Percentiles rank a stretch among this genome's conserved stretches.
Conservation (phyloP, 1,284 basidiomycete genomes). For the Neonothopanus nambi region DNA sequence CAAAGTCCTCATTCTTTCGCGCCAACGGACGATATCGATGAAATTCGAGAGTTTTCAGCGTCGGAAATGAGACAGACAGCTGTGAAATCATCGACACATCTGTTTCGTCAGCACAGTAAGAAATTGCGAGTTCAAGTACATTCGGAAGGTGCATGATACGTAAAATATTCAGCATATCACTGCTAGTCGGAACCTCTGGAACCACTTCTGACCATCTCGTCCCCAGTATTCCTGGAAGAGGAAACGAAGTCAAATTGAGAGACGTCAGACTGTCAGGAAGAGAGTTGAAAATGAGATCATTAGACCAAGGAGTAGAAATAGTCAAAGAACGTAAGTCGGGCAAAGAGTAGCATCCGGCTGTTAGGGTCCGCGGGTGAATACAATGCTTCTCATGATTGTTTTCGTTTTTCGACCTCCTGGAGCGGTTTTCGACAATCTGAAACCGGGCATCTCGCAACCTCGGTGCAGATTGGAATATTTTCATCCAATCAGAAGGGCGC, state of each 20-base stretch:
- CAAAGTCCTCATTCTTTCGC: conserved; percentile 1
- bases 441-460: conserved; percentile 2
- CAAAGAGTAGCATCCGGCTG: background rate
- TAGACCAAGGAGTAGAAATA: conserved; percentile 9
- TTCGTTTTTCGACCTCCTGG: background rate
- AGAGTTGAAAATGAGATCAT: conserved; percentile 4
- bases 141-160: conserved; percentile 3
- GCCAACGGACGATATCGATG: conserved; percentile 12
- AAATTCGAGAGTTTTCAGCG: conserved; percentile 6
- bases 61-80: conserved; percentile 1
- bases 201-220: conserved; percentile 5
- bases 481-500: background rate
- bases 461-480: conserved; percentile 7
- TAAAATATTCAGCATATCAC: conserved; percentile 5
- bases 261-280: conserved; percentile 12
- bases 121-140: conserved; percentile 7
- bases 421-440: background rate
- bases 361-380: background rate
- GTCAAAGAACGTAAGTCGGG: conserved; percentile 12
- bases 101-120: conserved; percentile 3
- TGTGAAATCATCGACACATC: conserved; percentile 4
- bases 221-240: conserved; percentile 6
- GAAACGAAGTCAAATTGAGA: conserved; percentile 10
- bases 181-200: conserved; percentile 7
- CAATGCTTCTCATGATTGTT: background rate